These are phyloP conservation scores for Aegle marmelos DNA, from an alignment of 345 rosid species.

Conservation along the genomic window DNA sequence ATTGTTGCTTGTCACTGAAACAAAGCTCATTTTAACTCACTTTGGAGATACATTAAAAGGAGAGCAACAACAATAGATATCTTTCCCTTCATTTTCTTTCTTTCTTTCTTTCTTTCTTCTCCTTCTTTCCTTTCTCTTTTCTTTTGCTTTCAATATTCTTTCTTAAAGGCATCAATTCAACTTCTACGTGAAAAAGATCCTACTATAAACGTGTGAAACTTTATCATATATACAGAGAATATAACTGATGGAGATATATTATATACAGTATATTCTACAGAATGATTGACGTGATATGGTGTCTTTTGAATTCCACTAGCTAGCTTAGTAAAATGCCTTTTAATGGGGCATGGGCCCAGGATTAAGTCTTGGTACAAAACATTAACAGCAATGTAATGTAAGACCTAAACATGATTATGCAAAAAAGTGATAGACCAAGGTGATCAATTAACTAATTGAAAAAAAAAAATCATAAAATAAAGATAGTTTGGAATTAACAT, in stretches of 20 bases:
- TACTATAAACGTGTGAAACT: slow-evolving; percentile 23
- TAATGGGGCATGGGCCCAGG: slow-evolving; percentile 28
- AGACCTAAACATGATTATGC: slow-evolving; percentile 39
- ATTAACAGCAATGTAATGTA: slow-evolving; percentile 22
- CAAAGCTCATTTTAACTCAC: slow-evolving; percentile 40
- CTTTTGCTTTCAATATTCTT: background rate
- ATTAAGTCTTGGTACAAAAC: slow-evolving; percentile 16
- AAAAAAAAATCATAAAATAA: slow-evolving; percentile 29
- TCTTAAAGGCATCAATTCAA: slow-evolving; percentile 31
- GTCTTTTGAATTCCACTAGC: slow-evolving; percentile 42
- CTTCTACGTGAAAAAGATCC: slow-evolving; percentile 32
- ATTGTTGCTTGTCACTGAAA: slow-evolving; percentile 29
- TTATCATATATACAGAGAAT: slow-evolving; percentile 16
- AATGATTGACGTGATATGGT: slow-evolving; percentile 22
- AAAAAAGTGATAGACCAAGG: slow-evolving; percentile 17
- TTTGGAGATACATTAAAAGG: slow-evolving; percentile 56
- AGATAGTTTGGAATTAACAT: background rate
- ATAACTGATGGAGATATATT: background rate
- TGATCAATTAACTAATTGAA: slow-evolving; percentile 30
- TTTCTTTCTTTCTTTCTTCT: background rate
- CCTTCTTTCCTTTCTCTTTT: background rate
- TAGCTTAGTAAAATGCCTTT: slow-evolving; percentile 31
- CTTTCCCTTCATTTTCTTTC: slow-evolving; percentile 33
- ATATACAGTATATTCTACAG: background rate
- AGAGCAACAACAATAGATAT: slow-evolving; percentile 43